Conservation (phyloP, 805 yeast species). For the Candida dajiaensis region DNA sequence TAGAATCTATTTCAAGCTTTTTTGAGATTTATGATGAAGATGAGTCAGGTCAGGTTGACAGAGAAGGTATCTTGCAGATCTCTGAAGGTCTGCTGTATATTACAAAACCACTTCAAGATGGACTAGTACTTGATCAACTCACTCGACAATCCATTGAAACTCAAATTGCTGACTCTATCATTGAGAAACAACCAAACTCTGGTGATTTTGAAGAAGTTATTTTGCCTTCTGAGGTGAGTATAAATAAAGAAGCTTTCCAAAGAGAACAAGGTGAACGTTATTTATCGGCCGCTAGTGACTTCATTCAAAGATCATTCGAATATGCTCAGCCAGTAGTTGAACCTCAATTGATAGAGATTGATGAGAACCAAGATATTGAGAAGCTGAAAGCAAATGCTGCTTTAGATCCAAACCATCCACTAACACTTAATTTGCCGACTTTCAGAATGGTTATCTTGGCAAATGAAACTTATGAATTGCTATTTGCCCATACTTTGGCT, state of each 20-base stretch:
- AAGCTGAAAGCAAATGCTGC: constrained; percentile 64
- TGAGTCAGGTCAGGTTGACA: constrained; percentile 53
- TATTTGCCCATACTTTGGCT: constrained; percentile 66
- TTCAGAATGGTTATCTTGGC: constrained; percentile 93
- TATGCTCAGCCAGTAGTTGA: constrained; percentile 72
- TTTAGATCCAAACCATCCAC: constrained; percentile 73
- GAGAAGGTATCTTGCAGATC: constrained; percentile 75
- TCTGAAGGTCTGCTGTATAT: constrained; percentile 83
- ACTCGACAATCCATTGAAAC: constrained; percentile 60
- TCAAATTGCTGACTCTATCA: constrained; percentile 59
- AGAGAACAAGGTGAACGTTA: constrained; percentile 72
- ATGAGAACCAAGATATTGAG: constrained; percentile 23
- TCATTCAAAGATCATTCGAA: constrained; percentile 82
- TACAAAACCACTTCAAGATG: constrained; percentile 84
- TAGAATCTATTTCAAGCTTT: constrained; percentile 74
- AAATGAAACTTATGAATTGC: constrained; percentile 85
- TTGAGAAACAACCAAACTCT: constrained; percentile 28
- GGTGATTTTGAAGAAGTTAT: constrained; percentile 31
- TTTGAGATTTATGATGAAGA: constrained; percentile 68
- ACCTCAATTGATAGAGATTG: constrained; percentile 38
- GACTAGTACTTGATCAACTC: constrained; percentile 52
- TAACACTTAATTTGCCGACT: constrained; percentile 71
- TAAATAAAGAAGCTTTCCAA: constrained; percentile 58
- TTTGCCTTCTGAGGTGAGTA: constrained; percentile 53
- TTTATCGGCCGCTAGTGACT: constrained; percentile 79